Evolutionary conservation across 1,139 yeast species (phyloP), one percentile per base, ranked within the genome.

Genomic region (Blastobotrys elegans): DNA sequence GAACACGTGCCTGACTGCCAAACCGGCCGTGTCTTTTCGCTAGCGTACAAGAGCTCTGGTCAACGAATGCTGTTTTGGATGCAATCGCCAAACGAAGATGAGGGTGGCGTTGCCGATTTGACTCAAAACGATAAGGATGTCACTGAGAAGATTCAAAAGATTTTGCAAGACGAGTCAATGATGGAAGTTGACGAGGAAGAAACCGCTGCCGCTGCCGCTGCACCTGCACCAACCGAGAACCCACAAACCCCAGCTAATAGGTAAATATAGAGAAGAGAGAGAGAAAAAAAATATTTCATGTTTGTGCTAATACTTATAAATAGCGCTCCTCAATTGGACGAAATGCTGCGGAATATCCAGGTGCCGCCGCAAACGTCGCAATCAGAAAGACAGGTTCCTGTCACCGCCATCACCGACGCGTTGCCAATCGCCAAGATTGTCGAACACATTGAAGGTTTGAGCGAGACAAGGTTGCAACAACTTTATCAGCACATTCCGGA

Each of bases 41-140:
- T 92, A 65, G 80, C 85, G 49, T 89, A 89, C 65, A 72, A 78
- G 59, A 81, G 92, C 53, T 84, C 95, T 4, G 94, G 95, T 37
- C 89, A 90, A 50, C 84, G 83, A 64, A 79, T 79, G 61, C 73
- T 90, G 66, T 92, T 83, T 67, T 92, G 98, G 98, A 72, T 92
- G 68, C 98, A 92, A 68, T 89, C 84, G 56, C 73, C 77, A 34
- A 80, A 79, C 52, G 78, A 74, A 50, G 73, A 74, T 33, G 73
- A 74, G 33, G 80, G 77, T 65, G 46, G 61, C 40, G 61, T 70
- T 48, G 13, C 17, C 30, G 75, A 77, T 60, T 75, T 85, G 67
- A 81, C 85, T 27, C 76, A 70, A 31, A 77, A 78, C 58, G 96
- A 89, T 64, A 63, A 71, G 55, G 71, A 71, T 46, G 69, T 84